Conservation (phyloP, 164 flowering plant genomes). For the Umbellularia californica region DNA sequence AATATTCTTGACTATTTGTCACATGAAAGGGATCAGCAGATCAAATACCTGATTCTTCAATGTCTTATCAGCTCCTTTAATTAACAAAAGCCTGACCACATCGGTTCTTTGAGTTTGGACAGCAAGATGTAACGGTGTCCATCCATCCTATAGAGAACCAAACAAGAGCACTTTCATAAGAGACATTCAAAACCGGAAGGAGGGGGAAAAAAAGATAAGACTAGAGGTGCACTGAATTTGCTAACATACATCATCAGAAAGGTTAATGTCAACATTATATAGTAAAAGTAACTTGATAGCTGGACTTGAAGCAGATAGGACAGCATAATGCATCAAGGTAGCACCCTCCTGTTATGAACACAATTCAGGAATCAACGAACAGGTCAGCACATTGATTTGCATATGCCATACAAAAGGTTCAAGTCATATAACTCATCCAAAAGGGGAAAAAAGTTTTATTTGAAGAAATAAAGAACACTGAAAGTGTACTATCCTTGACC, state of each 20-base stretch:
- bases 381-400: not conserved
- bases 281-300: conserved; percentile 70
- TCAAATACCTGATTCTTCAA: conserved; percentile 60
- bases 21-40: not conserved
- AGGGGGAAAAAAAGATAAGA: not conserved
- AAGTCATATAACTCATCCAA: too few relatives aligned
- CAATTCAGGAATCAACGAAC: conserved; percentile 1
- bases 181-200: not conserved
- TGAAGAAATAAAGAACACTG: too few relatives aligned
- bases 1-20: not conserved
- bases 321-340: conserved; percentile 93
- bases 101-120: conserved; percentile 85
- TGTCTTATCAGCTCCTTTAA: conserved; percentile 85
- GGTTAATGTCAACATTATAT: conserved; percentile 85
- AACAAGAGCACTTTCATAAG: conserved; percentile 2
- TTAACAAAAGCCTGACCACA: conserved; percentile 71
- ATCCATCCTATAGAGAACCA: conserved; percentile 62
- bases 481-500: too few relatives aligned
- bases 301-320: conserved; percentile 65
- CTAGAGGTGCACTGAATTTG: not conserved
- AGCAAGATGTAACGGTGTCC: conserved; percentile 96
- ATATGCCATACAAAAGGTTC: not conserved
- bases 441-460: too few relatives aligned
- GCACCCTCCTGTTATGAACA: conserved; percentile 75
- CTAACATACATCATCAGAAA: conserved; percentile 64